Evolutionary conservation across 805 yeast species (phyloP), one percentile per base, ranked within the genome.

Genomic region (Candida qinlingensis): DNA sequence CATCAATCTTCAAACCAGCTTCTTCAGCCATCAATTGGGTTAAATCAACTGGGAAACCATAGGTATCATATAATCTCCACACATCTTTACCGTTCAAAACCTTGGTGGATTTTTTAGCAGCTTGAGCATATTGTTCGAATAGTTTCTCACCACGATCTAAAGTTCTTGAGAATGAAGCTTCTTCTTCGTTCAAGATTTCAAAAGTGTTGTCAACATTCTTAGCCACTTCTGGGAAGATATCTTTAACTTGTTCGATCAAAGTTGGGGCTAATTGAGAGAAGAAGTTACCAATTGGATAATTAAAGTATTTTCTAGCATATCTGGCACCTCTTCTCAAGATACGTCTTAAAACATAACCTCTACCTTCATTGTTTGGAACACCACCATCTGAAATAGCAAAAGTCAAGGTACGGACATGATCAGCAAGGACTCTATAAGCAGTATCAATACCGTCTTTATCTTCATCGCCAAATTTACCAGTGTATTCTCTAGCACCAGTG

Each of bases 21-120:
- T 94, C 99, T 70, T 92, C 98, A 41, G 99, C 99, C 99, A 94
- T 94, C 65, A 94, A 79, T 66, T 96, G 83, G 31, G 99, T 94
- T 65, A 94, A 79, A 71, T 94, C 99, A 49, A 90, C 97, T 37
- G 99, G 99, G 86, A 94, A 94, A 50, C 99, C 99, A 64, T 92
- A 94, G 10, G 99, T 94, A 62, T 94, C 99, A 62, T 94, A 94
- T 60, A 94, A 76, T 72, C 99, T 82, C 99, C 99, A 94, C 37
- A 94, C 99, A 66, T 92, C 97, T 61, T 80, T 84, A 67, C 99
- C 99, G 43, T 87, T 80, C 54, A 94, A 77, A 37, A 85, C 79
- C 68, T 84, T 90, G 54, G 78, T 80, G 30, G 85, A 77, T 61
- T 83, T 80, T 45, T 85, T 73, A 47, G 98, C 96, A 59, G 80